These are phyloP conservation scores for Catharanthus roseus DNA, from an alignment of 257 asterid genomes.

Conservation along the genomic window DNA sequence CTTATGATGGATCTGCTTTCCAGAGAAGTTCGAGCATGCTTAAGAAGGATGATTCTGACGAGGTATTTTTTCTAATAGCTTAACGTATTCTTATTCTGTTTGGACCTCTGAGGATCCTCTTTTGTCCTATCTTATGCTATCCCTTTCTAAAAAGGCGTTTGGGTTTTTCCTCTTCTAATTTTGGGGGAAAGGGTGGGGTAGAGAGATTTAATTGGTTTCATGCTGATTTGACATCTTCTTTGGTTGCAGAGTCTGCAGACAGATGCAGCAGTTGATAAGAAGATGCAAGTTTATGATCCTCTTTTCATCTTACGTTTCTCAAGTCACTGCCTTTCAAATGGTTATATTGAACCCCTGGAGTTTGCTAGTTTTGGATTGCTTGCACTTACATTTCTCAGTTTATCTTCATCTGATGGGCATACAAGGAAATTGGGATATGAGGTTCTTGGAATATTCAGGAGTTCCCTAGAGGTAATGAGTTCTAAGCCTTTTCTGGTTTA, in stretches of 20 bases:
- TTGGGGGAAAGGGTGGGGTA: background rate
- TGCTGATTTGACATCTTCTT: constrained; percentile 11
- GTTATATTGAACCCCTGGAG: constrained; percentile 76
- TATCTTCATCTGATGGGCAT: constrained; percentile 73
- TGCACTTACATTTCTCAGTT: constrained; percentile 64
- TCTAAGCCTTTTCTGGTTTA: constrained; percentile 13
- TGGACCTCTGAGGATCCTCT: constrained; percentile 5
- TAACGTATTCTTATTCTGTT: constrained; percentile 4
- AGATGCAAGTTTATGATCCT: constrained; percentile 66
- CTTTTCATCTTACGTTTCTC: constrained; percentile 77
- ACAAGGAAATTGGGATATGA: constrained; percentile 74
- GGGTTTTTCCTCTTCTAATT: background rate
- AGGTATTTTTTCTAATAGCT: constrained; percentile 18
- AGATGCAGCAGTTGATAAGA: constrained; percentile 26
- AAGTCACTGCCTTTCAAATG: constrained; percentile 66
- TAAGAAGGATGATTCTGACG: constrained; percentile 33
- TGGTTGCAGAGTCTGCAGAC: constrained; percentile 38
- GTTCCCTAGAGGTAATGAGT: constrained; percentile 56
- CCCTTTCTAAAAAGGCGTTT: background rate
- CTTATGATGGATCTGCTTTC: constrained; percentile 43
- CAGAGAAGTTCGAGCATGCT: constrained; percentile 28
- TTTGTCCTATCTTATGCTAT: background rate
- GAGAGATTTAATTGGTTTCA: constrained; percentile 3
- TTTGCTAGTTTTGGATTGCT: constrained; percentile 87
- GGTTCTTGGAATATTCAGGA: constrained; percentile 63